Base-by-base conservation (phyloP, 306 rosid genomes). In the Hippophae gyantsensis region DNA sequence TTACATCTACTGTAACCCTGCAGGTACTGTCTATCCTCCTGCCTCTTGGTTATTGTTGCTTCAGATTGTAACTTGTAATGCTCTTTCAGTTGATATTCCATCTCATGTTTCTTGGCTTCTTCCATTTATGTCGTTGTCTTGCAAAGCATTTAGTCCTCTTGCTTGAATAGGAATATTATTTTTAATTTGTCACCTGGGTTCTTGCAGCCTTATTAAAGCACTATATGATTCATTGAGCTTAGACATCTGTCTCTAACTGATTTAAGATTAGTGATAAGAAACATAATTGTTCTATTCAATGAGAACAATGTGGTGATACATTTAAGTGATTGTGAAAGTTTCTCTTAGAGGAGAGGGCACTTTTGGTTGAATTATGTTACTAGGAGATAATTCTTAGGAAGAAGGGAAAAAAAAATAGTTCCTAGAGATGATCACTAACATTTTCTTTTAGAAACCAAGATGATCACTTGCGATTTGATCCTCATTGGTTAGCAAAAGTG, bases 1-100 rank as follows among this genome's bases (percentile, higher is more conserved):
- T 89, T 56, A 89, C 95, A 23, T 90, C 97, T 48, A 84, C 90
- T 23, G 90, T 90, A 67, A 86, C 61, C 73, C 82, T 90, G 49
- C 97, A 90, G 94, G 95, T 86, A 52, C 9, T 53, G 8, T 48
- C 9, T 25, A 32, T 38, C 66, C 49, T 38, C 54, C 57, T 38
- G 10, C 8, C 27, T 32, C 41, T 54, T 10, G 27, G 44, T 52
- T 38, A 60, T 46, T 14, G 10, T 43, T 43, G 44, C 54, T 64
- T 13, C 51, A 32, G 9, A 26, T 67, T 43, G 11, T 9, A 54
- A 25, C 13, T 12, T 45, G 43, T 54, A 10, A 6, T 42, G 53
- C 45, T 7, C 57, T 42, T 42, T 32, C 38, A 32, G 45, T n/a
- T 18, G 38, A 8, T 51, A 25, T 50, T 58, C 41, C 41, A 7